These are phyloP conservation scores for Heliophila coronopifolia DNA, from an alignment of 441 rosid genomes.

Conservation along the genomic window DNA sequence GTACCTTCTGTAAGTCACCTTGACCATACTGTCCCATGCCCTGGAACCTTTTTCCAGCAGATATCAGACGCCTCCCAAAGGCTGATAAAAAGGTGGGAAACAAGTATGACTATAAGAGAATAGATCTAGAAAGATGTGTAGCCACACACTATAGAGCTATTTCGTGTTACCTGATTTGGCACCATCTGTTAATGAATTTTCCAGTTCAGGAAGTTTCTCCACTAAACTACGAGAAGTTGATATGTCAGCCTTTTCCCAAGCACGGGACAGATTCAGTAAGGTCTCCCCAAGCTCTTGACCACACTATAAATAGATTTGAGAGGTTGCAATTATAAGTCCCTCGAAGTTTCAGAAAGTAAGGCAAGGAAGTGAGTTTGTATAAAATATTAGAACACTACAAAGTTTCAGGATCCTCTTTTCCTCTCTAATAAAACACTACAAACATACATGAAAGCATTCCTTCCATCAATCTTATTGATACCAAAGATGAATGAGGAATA, in stretches of 20 bases:
- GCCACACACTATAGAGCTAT: slow-evolving; percentile 20
- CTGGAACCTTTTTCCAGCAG: slow-evolving; percentile 82
- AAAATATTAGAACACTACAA: neutral
- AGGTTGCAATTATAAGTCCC: neutral
- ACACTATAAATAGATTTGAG: slow-evolving; percentile 19
- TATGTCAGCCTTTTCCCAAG: slow-evolving; percentile 75
- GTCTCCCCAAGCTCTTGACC: slow-evolving; percentile 75
- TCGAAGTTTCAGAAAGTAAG: neutral
- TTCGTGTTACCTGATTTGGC: slow-evolving; percentile 65
- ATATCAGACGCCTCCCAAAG: slow-evolving; percentile 66
- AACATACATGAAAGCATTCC: neutral
- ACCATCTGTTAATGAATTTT: slow-evolving; percentile 39
- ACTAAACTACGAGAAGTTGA: slow-evolving; percentile 56
- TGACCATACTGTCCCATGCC: slow-evolving; percentile 89
- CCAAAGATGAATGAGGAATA: neutral
- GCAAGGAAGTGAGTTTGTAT: neutral
- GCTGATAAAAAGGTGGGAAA: slow-evolving; percentile 46
- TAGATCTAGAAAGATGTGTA: slow-evolving; percentile 21
- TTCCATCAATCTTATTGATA: neutral
- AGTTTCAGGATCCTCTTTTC: neutral
- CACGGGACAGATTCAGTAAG: slow-evolving; percentile 61
- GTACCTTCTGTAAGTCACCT: slow-evolving; percentile 85
- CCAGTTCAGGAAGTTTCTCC: slow-evolving; percentile 53
- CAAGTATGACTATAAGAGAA: slow-evolving; percentile 28
- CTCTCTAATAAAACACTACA: no score